Evolutionary conservation across 352 stramenopile species (phyloP).

Genomic region (Phytophthora ramorum): DNA sequence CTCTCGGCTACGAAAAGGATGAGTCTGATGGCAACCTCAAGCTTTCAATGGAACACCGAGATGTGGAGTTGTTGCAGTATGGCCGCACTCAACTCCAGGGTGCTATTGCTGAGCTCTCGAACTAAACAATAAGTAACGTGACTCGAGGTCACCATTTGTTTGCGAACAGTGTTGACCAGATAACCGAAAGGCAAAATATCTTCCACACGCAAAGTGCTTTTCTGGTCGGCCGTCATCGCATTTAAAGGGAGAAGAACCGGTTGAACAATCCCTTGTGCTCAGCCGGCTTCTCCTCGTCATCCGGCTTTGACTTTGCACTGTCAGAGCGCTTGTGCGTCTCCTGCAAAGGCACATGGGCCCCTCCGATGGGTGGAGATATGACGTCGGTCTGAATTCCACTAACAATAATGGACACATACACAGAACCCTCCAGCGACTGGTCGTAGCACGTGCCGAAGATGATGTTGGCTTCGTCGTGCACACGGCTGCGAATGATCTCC

Average conservation of each 20-base stretch:
- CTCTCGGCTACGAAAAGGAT: constrained; percentile 91
- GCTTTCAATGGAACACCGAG: constrained; percentile 63
- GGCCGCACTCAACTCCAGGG: constrained; percentile 61
- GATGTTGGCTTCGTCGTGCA: constrained; percentile 88
- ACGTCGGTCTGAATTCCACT: constrained; percentile 89
- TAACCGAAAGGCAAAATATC: background rate
- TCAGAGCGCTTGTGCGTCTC: constrained; percentile 33
- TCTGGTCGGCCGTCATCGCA: constrained; percentile 3
- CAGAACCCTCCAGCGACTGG: constrained; percentile 76
- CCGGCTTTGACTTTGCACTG: constrained; percentile 14
- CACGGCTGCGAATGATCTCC: constrained; percentile 84
- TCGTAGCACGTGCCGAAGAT: constrained; percentile 92
- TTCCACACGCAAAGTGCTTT: constrained; percentile 18
- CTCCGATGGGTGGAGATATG: constrained; percentile 78
- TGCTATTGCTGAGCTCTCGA: constrained; percentile 72
- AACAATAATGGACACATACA: constrained; percentile 91
- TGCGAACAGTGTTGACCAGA: background rate
- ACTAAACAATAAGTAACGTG: constrained; percentile 39
- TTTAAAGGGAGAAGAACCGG: constrained; percentile 78
- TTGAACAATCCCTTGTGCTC: constrained; percentile 65
- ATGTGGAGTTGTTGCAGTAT: constrained; percentile 71
- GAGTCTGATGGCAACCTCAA: constrained; percentile 70
- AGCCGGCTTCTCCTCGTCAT: constrained; percentile 30
- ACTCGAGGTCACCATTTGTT: constrained; percentile 18
- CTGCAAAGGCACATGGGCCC: constrained; percentile 55